Evolutionary conservation across 2,329 filamentous ascomycete species (phyloP), one percentile per base, ranked within the genome.

Genomic region (Calonectria hongkongensis): DNA sequence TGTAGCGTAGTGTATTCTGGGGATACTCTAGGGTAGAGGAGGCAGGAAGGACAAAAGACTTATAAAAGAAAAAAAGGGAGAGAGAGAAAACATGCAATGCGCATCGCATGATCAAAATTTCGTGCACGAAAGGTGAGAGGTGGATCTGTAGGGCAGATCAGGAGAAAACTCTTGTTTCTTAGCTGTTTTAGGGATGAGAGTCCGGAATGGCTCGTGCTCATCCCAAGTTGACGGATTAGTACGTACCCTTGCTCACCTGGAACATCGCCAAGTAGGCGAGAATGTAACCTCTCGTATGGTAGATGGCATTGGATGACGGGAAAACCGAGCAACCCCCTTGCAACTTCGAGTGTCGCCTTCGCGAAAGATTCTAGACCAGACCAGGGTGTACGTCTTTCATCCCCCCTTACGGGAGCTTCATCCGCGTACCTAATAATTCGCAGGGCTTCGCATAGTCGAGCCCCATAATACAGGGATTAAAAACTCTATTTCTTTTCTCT

Each of bases 211-310:
- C 33, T 39, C 36, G 33, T 41, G 54, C 36, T 41, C 54, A 41
- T 60, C 54, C 54, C 33, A 41, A 60, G 33, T 39, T 7, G 36
- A 25, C 33, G 54, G 41, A 41, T 60, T 41, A 15, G 54, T 60
- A 41, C 54, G 21, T 60, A 33, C 54, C 21, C 54, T 60, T n/a
- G n/a, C 39, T 60, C 36, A 60, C 5, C 33, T 60, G 54, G 33
- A 60, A 60, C 54, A 60, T 58, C 54, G 33, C 54, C 54, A 60
- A 60, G 33, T 10, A 60, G 54, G 33, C 54, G 54, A 60, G 54
- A 60, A 60, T 60, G 54, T 41, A 60, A 41, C 30, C 15, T 41
- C 33, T 60, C 54, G 54, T 60, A 60, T 60, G 54, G 16, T 21
- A 60, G 25, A 51, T 13, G 54, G 39, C 39, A 12, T 21, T 39